These are phyloP conservation scores for Somion occarium DNA, from an alignment of 1,284 basidiomycete genomes.

Conservation along the genomic window DNA sequence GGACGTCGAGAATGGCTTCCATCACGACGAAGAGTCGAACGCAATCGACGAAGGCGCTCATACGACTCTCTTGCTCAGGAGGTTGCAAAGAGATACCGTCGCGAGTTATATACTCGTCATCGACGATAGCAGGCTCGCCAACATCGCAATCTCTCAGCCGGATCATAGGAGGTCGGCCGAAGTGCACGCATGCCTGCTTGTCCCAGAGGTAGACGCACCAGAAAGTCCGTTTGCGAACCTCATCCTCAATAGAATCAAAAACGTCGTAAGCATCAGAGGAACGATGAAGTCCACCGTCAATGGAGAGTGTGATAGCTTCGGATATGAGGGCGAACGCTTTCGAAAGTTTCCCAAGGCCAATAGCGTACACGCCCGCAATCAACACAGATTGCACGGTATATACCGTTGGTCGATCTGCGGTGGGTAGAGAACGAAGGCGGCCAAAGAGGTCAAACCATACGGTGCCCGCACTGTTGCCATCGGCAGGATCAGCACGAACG, in stretches of 20 bases:
- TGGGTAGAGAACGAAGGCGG: slow-evolving; percentile 78
- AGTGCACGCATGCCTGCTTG: slow-evolving; percentile 81
- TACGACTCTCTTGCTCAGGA: slow-evolving; percentile 64
- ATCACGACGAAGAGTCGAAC: slow-evolving; percentile 79
- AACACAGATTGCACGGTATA: slow-evolving; percentile 88
- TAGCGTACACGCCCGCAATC: slow-evolving; percentile 83
- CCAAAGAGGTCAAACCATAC: slow-evolving; percentile 87
- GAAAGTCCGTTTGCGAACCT: slow-evolving; percentile 86
- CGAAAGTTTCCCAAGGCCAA: slow-evolving; percentile 83
- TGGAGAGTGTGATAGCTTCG: slow-evolving; percentile 77
- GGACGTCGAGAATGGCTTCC: slow-evolving; percentile 72
- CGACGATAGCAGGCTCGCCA: slow-evolving; percentile 75
- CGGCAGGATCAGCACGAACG: slow-evolving; percentile 73
- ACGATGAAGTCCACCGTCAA: slow-evolving; percentile 85
- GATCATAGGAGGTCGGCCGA: slow-evolving; percentile 82
- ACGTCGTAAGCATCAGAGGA: slow-evolving; percentile 85
- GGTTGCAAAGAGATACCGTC: slow-evolving; percentile 68
- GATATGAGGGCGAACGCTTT: slow-evolving; percentile 81
- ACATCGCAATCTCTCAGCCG: slow-evolving; percentile 85
- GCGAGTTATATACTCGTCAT: slow-evolving; percentile 81
- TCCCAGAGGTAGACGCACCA: slow-evolving; percentile 95
- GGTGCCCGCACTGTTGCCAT: slow-evolving; percentile 82
- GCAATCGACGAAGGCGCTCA: slow-evolving; percentile 74
- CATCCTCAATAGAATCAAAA: slow-evolving; percentile 83
- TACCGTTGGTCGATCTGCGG: slow-evolving; percentile 82